These are phyloP conservation scores for Microthyrium microscopicum DNA, from an alignment of 2,329 filamentous ascomycete species.

Conservation along the genomic window DNA sequence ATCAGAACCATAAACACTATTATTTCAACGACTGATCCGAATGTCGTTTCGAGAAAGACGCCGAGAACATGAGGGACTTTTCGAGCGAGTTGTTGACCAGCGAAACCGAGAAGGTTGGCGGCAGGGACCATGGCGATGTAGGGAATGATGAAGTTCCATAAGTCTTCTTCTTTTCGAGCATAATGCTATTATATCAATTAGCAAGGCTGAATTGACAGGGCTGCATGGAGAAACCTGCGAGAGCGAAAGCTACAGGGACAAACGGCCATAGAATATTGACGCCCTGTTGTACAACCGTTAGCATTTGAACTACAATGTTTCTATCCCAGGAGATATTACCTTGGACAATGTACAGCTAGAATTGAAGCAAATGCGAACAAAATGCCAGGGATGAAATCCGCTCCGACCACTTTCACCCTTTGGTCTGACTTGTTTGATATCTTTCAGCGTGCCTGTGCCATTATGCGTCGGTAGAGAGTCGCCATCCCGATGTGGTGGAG, in stretches of 20 bases:
- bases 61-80: constrained; percentile 61
- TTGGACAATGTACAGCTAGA: constrained; percentile 48
- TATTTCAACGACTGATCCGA: constrained; percentile 66
- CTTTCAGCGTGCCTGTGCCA: constrained; percentile 5
- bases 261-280: constrained; percentile 63
- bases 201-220: constrained; percentile 8
- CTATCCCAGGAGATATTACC: too few species aligned
- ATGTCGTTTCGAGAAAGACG: constrained; percentile 38
- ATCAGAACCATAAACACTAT: constrained; percentile 68
- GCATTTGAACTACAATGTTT: too few species aligned
- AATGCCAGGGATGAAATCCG: constrained; percentile 47
- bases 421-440: constrained; percentile 10
- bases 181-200: constrained; percentile 25
- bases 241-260: constrained; percentile 53
- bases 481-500: too few species aligned
- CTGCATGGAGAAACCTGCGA: constrained; percentile 23
- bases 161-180: constrained; percentile 36
- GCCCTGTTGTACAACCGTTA: too few species aligned
- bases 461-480: constrained; percentile 6
- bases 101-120: constrained; percentile 38
- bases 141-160: constrained; percentile 51
- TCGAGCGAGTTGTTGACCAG: constrained; percentile 52
- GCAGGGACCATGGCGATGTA: constrained; percentile 58
- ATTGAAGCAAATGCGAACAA: constrained; percentile 45
- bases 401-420: constrained; percentile 52